A percentile compares a stretch with the other conserved stretches of the same genome.
These are phyloP conservation scores for Diaporthe helianthi DNA, from an alignment of 2,329 filamentous ascomycete genomes.

Conservation along the genomic window DNA sequence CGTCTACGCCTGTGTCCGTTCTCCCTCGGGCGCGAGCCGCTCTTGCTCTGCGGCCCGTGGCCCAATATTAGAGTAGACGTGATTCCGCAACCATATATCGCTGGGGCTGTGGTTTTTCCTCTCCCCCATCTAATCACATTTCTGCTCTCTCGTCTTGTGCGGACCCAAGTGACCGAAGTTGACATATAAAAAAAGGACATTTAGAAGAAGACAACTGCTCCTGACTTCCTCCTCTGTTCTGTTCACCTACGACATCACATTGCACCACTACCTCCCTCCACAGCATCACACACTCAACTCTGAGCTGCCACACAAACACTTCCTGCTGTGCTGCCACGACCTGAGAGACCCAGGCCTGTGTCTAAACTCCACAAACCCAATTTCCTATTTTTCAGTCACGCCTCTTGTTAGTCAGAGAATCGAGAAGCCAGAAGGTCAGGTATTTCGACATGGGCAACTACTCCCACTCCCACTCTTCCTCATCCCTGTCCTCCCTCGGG, in stretches of 20 bases:
- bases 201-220: slow-evolving; percentile 2
- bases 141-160: slow-evolving; percentile 24
- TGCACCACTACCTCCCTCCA: neutral
- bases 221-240: neutral
- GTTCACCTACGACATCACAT: neutral
- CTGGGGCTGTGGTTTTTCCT: slow-evolving; percentile 20
- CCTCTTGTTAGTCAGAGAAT: slow-evolving; percentile 10
- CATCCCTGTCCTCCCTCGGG: slow-evolving; percentile 46
- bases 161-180: slow-evolving; percentile 24
- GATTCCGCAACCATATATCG: slow-evolving; percentile 30
- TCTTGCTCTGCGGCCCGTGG: neutral
- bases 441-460: slow-evolving; percentile 29
- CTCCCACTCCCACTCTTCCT: slow-evolving; percentile 42
- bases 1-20: neutral
- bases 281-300: neutral
- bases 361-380: slow-evolving; percentile 12
- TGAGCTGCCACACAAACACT: slow-evolving; percentile 2
- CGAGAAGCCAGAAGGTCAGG: neutral
- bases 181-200: neutral
- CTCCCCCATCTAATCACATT: slow-evolving; percentile 6
- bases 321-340: neutral
- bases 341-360: neutral
- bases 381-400: slow-evolving; percentile 18
- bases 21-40: slow-evolving; percentile 9
- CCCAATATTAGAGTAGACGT: slow-evolving; percentile 26